Evolutionary conservation across 306 rosid genomes (phyloP).

Genomic region (Cicer bijugum): DNA sequence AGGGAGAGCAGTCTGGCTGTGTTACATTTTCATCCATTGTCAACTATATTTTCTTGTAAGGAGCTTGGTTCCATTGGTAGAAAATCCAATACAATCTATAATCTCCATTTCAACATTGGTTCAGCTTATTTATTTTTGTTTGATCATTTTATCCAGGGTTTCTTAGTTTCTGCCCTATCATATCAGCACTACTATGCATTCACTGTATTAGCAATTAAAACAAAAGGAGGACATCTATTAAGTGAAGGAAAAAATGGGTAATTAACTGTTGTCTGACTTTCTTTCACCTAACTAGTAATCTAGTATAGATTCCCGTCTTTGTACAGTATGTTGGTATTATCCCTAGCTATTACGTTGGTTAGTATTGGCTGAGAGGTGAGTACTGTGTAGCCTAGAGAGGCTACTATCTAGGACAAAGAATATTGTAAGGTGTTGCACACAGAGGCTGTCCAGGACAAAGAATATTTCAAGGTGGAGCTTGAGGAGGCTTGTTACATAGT

Average conservation of each 20-base stretch:
- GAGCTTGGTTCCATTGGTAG: not conserved
- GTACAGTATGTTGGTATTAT: not conserved
- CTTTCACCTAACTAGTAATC: conserved; percentile 15
- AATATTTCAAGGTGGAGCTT: not conserved
- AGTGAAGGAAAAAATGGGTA: conserved; percentile 24
- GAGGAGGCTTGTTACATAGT: not conserved
- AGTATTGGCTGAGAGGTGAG: not conserved
- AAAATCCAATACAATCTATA: not conserved
- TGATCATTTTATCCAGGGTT: not conserved
- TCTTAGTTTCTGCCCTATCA: not conserved
- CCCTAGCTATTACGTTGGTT: not conserved
- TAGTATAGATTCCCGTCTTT: not conserved
- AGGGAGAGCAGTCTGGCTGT: not conserved
- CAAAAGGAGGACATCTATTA: not conserved
- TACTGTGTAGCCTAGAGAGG: not conserved
- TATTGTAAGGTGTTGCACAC: not conserved
- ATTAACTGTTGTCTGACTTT: conserved; percentile 13
- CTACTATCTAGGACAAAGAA: conserved; percentile 1
- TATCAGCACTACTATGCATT: conserved; percentile 32
- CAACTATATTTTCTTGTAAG: not conserved
- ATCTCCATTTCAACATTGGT: not conserved
- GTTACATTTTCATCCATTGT: not conserved
- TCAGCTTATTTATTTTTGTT: not conserved
- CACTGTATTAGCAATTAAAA: conserved; percentile 35
- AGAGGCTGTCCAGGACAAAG: not conserved